Evolutionary conservation across 2,329 filamentous ascomycete genomes (phyloP).

Genomic region (Thielaviopsis euricoi): DNA sequence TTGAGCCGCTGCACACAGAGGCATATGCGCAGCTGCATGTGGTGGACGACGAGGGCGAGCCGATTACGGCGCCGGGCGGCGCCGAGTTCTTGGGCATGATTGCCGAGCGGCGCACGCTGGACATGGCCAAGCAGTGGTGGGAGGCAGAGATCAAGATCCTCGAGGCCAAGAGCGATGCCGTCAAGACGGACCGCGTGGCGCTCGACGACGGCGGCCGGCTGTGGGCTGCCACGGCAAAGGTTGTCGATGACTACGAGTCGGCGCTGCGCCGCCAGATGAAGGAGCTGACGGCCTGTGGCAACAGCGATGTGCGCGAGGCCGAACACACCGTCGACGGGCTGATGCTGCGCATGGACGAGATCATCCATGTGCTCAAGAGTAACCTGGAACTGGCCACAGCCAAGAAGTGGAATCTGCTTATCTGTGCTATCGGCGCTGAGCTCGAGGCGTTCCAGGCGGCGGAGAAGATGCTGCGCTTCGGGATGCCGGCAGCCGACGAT

Average conservation of each 20-base stretch:
- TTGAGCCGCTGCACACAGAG: conserved; percentile 34
- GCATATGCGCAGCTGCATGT: conserved; percentile 18
- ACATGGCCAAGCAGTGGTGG: conserved; percentile 59
- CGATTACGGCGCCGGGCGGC: conserved; percentile 21
- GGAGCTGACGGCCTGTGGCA: conserved; percentile 13
- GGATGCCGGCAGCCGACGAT: conserved; percentile 18
- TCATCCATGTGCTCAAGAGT: conserved; percentile 38
- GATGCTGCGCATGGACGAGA: conserved; percentile 37
- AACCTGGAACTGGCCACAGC: conserved; percentile 38
- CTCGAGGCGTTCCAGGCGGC: conserved; percentile 49
- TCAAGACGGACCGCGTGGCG: conserved; percentile 45
- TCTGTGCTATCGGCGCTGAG: conserved; percentile 61
- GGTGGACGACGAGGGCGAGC: conserved; percentile 9
- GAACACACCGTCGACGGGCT: conserved; percentile 28
- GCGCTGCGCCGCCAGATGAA: conserved; percentile 41
- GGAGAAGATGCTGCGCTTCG: conserved; percentile 33
- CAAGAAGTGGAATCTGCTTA: conserved; percentile 55
- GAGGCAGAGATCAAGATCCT: conserved; percentile 42
- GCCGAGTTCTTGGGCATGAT: conserved; percentile 43
- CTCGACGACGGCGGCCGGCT: conserved; percentile 49
- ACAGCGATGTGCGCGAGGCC: conserved; percentile 14
- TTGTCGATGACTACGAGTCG: conserved; percentile 49
- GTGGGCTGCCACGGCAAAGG: conserved; percentile 45
- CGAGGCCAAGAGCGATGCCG: conserved; percentile 34
- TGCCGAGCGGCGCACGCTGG: conserved; percentile 47